Evolutionary conservation across 78 protist genomes (phyloP).

Genomic region (Ministeria vibrans): DNA sequence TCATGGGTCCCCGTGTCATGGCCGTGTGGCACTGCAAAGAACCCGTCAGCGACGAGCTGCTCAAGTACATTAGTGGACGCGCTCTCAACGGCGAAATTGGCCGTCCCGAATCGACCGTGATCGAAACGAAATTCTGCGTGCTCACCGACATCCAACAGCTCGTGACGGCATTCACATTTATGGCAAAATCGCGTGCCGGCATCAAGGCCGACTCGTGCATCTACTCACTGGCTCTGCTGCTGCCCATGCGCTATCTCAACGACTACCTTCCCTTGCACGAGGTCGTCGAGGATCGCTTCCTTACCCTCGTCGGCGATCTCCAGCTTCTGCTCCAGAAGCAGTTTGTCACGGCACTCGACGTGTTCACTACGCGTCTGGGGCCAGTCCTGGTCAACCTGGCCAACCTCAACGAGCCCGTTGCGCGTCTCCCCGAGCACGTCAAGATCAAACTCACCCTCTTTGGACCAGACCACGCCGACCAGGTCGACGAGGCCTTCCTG

Average conservation of each 20-base stretch:
- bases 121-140: background rate
- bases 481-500: background rate
- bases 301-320: background rate
- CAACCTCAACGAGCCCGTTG: background rate
- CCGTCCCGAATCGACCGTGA: background rate
- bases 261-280: background rate
- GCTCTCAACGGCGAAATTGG: constrained; percentile 1
- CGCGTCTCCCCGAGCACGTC: background rate
- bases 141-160: background rate
- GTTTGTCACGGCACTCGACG: background rate
- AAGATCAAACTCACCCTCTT: background rate
- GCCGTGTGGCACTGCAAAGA: background rate
- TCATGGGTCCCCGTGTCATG: constrained; percentile 2
- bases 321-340: background rate
- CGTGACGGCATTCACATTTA: background rate
- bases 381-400: background rate
- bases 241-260: background rate
- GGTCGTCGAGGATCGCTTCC: background rate
- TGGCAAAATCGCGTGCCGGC: background rate
- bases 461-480: background rate
- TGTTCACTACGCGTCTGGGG: background rate
- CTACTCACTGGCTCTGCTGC: background rate
- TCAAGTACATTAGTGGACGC: background rate
- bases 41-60: background rate
- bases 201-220: background rate